Conservation (phyloP, 2,329 filamentous ascomycete species). For the Trichoderma koningii region DNA sequence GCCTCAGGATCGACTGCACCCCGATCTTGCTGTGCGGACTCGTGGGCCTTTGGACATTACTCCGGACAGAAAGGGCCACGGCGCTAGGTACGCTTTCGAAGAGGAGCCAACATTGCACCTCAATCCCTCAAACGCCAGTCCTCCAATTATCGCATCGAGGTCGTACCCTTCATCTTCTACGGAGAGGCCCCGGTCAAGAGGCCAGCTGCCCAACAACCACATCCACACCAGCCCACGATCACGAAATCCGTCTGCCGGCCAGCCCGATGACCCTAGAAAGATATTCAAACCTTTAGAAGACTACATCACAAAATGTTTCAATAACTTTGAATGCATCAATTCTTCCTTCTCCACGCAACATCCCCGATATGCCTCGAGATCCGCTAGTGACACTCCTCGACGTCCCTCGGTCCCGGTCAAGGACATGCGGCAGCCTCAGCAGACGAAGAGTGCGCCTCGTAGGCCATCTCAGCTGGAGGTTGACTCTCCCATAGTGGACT, state of each 20-base stretch:
- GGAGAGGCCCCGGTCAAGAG: slow-evolving; percentile 40
- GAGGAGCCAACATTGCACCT: slow-evolving; percentile 43
- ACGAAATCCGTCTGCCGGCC: slow-evolving; percentile 29
- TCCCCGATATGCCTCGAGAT: slow-evolving; percentile 40
- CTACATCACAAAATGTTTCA: slow-evolving; percentile 69
- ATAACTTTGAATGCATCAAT: slow-evolving; percentile 68
- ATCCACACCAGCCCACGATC: slow-evolving; percentile 28
- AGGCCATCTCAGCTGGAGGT: slow-evolving; percentile 31
- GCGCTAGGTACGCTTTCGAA: slow-evolving; percentile 40
- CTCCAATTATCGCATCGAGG: slow-evolving; percentile 32
- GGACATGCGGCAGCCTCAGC: slow-evolving; percentile 31
- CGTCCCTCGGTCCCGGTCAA: slow-evolving; percentile 34
- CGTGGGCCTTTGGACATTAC: slow-evolving; percentile 4
- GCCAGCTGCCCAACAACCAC: slow-evolving; percentile 28
- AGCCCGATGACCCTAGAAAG: slow-evolving; percentile 49
- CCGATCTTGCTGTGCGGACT: slow-evolving; percentile 14
- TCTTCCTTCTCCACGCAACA: slow-evolving; percentile 64
- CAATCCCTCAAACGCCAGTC: slow-evolving; percentile 36
- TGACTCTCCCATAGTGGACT: slow-evolving; percentile 45
- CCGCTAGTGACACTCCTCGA: slow-evolving; percentile 34
- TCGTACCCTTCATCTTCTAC: slow-evolving; percentile 52
- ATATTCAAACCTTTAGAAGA: slow-evolving; percentile 79
- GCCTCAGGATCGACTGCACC: slow-evolving; percentile 25
- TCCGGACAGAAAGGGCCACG: slow-evolving; percentile 16
- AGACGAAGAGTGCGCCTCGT: slow-evolving; percentile 35